Conservation (phyloP, 129 eudicot species). For the Silybum marianum region DNA sequence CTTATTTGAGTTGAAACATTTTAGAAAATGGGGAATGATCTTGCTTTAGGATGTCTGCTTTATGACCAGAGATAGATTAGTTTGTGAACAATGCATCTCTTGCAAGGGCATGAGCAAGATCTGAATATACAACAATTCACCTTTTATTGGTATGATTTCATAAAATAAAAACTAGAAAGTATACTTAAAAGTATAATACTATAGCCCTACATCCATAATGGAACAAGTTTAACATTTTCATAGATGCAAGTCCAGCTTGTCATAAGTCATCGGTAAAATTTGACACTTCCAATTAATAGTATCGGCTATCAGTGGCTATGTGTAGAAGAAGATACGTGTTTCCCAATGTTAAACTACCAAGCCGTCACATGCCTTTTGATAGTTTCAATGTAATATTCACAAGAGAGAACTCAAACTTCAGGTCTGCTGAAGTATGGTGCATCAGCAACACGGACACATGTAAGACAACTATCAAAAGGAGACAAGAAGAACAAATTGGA, state of each 20-base stretch:
- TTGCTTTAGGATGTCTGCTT: background rate
- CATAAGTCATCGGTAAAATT: background rate
- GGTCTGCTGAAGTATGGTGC: background rate
- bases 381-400: background rate
- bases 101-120: background rate
- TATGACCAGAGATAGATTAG: background rate
- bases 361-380: background rate
- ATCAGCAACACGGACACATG: background rate
- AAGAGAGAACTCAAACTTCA: background rate
- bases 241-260: background rate
- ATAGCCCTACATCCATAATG: slow-evolving; percentile 1
- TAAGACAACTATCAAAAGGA: background rate
- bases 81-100: background rate
- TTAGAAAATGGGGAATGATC: background rate
- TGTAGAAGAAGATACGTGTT: background rate
- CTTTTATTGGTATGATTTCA: background rate
- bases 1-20: background rate
- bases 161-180: background rate
- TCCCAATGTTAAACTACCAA: background rate
- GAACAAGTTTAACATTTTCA: background rate
- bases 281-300: background rate
- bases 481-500: background rate
- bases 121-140: background rate
- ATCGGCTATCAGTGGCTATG: background rate
- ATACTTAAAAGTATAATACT: background rate